Evolutionary conservation across 1,284 basidiomycete species (phyloP), one percentile per base, ranked within the genome.

Genomic region (Mycena sp.): DNA sequence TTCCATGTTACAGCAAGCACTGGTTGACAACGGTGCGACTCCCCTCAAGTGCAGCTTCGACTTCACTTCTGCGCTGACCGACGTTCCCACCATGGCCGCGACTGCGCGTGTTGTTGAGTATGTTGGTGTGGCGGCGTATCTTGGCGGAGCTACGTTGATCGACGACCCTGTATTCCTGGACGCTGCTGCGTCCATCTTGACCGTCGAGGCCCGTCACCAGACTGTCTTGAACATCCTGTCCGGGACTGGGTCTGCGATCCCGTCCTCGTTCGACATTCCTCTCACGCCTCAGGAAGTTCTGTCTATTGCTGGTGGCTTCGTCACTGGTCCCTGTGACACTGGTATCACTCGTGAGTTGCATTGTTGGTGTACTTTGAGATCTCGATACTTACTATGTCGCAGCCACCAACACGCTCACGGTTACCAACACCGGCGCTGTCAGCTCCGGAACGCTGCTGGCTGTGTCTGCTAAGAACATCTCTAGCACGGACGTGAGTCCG

Each of bases 131-230:
- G 78, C 82, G 35, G 92, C 92, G 2, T 95, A 95, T 78, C 85
- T 93, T 38, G 93, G 93, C 63, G 92, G 87, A 54, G 87, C 90
- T 7, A 81, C 85, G 57, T 83, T 91, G 55, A 71, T 94, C 54
- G 74, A 79, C 23, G 87, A 93, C 70, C 86, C 88, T n/a, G 76
- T 80, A 35, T 73, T 94, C 68, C 79, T 93, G 54, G 85, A 85
- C 55, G 84, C 87, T 29, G 92, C 92, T 50, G 93, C 84, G 9
- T 88, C 88, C 28, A 95, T 95, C 77, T 74, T 93, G 73, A 92
- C 93, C 37, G 82, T 92, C 55, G 93, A 95, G 74, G 90, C 92
- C 26, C 89, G 94, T 58, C 93, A 95, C 73, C 90, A 93, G 74
- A 89, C 88, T 5, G 77, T 94, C 37, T 81, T 94, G 44, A 94